Percentiles rank a stretch among this genome's conserved stretches.
Conservation (phyloP, 176 grass and related monocot species). For the Eleusine indica region DNA sequence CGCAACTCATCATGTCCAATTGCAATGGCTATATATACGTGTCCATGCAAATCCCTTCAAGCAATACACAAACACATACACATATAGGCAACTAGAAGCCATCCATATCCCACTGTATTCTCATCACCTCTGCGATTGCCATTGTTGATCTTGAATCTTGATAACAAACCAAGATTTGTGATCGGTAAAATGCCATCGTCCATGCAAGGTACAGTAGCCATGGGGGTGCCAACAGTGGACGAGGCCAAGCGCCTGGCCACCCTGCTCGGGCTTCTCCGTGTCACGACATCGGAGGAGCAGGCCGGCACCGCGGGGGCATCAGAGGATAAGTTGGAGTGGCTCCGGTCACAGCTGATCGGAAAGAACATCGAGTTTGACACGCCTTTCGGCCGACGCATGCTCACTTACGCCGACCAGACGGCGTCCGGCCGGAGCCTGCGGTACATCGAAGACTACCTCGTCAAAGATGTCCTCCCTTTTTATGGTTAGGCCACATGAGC, state of each 20-base stretch:
- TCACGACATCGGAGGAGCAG: conserved; percentile 8
- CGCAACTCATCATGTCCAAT: not conserved
- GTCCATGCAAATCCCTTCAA: not conserved
- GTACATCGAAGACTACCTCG: conserved; percentile 69
- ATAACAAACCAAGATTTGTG: not conserved
- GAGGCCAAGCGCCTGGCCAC: not conserved
- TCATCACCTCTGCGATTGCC: too few species aligned
- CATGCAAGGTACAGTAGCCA: not conserved
- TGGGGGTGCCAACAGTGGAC: not conserved
- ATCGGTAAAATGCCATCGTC: not conserved
- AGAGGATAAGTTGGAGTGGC: conserved; percentile 57
- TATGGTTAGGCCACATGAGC: conserved; percentile 44
- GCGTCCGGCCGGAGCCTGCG: conserved; percentile 64
- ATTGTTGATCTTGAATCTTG: not conserved
- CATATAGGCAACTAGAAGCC: not conserved
- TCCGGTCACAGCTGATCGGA: conserved; percentile 69
- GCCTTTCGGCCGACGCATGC: conserved; percentile 55
- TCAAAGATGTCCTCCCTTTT: conserved; percentile 68
- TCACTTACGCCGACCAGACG: conserved; percentile 77
- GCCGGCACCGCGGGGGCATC: not conserved
- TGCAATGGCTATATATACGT: not conserved
- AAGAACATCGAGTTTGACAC: conserved; percentile 54
- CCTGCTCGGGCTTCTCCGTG: conserved; percentile 38
- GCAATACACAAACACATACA: not conserved
- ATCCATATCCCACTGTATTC: too few species aligned